Conservation (phyloP, 352 stramenopile genomes). For the Globisporangium megalacanthum region DNA sequence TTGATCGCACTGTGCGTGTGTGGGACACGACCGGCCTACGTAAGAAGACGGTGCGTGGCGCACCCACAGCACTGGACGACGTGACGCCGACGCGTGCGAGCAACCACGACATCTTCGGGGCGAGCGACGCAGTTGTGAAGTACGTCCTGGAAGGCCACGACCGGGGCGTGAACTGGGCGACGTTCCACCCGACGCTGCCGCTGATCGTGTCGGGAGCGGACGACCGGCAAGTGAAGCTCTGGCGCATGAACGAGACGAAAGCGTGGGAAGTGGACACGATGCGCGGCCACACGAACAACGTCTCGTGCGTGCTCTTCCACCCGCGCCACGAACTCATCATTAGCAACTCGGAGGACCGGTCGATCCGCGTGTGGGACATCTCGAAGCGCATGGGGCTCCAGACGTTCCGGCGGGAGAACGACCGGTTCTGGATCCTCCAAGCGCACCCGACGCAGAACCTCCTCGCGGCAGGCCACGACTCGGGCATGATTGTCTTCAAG, state of each 20-base stretch:
- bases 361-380: slow-evolving; percentile 99
- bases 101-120: slow-evolving; percentile 97
- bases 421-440: slow-evolving; percentile 98
- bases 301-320: slow-evolving; percentile 99
- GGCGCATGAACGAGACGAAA: slow-evolving; percentile 99
- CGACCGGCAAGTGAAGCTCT: slow-evolving; percentile 99
- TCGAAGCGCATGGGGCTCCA: slow-evolving; percentile 98
- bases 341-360: slow-evolving; percentile 98
- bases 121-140: slow-evolving; percentile 99
- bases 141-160: slow-evolving; percentile 99
- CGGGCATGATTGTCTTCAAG: slow-evolving; percentile 99
- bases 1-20: slow-evolving; percentile 98
- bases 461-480: slow-evolving; percentile 98
- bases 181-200: slow-evolving; percentile 98
- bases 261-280: slow-evolving; percentile 99
- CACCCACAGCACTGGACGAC: slow-evolving; percentile 76
- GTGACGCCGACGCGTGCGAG: slow-evolving; percentile 50
- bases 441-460: slow-evolving; percentile 97
- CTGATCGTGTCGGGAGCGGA: slow-evolving; percentile 98
- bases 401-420: slow-evolving; percentile 98
- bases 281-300: slow-evolving; percentile 99
- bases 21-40: slow-evolving; percentile 99
- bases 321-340: slow-evolving; percentile 99
- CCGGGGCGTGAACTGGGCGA: slow-evolving; percentile 99
- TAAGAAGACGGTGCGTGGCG: slow-evolving; percentile 97